phyloP scores from a whole-genome alignment of 164 flowering plant species.

The Macadamia integrifolia region DNA sequence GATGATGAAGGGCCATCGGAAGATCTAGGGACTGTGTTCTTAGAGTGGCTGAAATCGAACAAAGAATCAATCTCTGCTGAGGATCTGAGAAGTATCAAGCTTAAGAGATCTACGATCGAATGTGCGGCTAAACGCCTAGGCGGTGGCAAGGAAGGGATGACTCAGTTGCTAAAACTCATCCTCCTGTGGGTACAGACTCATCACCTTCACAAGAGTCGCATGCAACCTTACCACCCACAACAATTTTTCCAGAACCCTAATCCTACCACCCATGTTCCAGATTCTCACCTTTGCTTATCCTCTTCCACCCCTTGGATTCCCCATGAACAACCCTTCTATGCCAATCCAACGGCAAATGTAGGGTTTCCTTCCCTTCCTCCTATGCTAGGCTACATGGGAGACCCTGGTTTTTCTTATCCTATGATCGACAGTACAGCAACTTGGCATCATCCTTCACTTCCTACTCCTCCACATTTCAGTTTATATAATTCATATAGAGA shows the following conservation, averaged over 20 bases:
- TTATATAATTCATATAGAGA: slow-evolving; percentile 23
- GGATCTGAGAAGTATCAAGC: slow-evolving; percentile 76
- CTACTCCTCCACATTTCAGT: slow-evolving; percentile 3
- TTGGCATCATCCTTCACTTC: slow-evolving; percentile 20
- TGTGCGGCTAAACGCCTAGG: slow-evolving; percentile 71
- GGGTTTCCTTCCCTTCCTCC: slow-evolving; percentile 1
- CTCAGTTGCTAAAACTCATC: slow-evolving; percentile 71
- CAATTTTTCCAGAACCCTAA: too few species aligned
- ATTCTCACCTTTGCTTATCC: not conserved
- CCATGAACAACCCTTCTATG: not conserved
- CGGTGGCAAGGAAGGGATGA: slow-evolving; percentile 75
- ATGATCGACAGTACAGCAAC: slow-evolving; percentile 25
- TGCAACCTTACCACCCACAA: too few species aligned
- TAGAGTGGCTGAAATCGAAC: slow-evolving; percentile 90
- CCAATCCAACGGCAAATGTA: not conserved
- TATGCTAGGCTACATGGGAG: not conserved
- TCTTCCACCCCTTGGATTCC: not conserved
- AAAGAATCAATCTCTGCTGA: slow-evolving; percentile 80
- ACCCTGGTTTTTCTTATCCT: too few species aligned
- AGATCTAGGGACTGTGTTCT: slow-evolving; percentile 73
- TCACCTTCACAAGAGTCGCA: slow-evolving; percentile 56
- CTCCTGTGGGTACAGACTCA: slow-evolving; percentile 87
- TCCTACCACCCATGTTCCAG: not conserved
- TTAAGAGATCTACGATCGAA: slow-evolving; percentile 79
- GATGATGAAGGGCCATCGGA: slow-evolving; percentile 20